These are phyloP conservation scores for Monosporascus sp. DNA, from an alignment of 2,329 filamentous ascomycete species.

Conservation along the genomic window DNA sequence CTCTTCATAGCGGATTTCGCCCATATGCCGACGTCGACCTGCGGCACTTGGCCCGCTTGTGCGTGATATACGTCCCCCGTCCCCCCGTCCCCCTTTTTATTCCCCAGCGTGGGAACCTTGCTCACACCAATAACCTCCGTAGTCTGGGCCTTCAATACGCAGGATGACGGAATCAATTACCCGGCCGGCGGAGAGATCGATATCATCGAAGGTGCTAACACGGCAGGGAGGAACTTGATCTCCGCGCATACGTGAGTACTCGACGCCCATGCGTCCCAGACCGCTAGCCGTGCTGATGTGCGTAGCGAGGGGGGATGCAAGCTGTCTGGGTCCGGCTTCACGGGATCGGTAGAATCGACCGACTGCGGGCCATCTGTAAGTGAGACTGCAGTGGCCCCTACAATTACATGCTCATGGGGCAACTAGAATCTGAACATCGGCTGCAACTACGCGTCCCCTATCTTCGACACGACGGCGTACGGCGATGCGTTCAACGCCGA, in stretches of 20 bases:
- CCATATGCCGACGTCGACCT: conserved; percentile 67
- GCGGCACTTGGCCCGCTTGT: conserved; percentile 72
- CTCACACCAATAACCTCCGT: conserved; percentile 8
- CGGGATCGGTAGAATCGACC: conserved; percentile 13
- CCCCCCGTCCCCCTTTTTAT: neutral
- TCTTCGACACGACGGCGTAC: conserved; percentile 42
- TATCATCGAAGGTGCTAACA: conserved; percentile 66
- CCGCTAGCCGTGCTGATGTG: neutral
- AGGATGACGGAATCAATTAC: conserved; percentile 46
- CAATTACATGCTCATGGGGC: conserved; percentile 2
- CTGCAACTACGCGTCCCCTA: conserved; percentile 38
- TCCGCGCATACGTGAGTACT: conserved; percentile 52
- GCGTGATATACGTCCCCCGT: conserved; percentile 18
- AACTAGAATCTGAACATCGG: conserved; percentile 39
- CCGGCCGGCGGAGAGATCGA: conserved; percentile 61
- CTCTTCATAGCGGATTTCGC: conserved; percentile 67
- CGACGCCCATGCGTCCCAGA: neutral
- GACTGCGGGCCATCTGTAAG: conserved; percentile 24
- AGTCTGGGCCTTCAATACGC: conserved; percentile 45
- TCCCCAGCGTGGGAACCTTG: neutral
- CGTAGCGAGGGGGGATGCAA: conserved; percentile 17
- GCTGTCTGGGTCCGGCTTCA: conserved; percentile 17
- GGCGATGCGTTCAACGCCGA: conserved; percentile 62
- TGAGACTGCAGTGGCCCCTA: neutral
- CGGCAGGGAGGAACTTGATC: conserved; percentile 53